These are phyloP conservation scores for Aegilops longissima DNA, from an alignment of 176 grass and related monocot species.

Conservation along the genomic window DNA sequence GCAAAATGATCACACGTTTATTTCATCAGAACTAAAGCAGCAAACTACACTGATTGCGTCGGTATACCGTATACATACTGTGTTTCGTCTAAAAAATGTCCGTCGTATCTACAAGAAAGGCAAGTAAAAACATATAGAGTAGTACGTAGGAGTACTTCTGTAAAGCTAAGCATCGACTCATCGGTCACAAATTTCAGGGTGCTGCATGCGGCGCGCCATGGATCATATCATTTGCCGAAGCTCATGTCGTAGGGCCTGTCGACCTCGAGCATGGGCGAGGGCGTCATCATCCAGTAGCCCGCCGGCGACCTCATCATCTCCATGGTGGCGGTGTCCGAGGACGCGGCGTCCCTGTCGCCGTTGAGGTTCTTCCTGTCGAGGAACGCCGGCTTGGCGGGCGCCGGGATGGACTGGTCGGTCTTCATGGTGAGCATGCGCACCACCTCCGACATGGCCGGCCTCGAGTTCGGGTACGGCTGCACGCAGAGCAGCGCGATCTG, in stretches of 20 bases:
- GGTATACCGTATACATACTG: neutral
- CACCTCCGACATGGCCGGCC: conserved; percentile 55
- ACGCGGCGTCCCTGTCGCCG: conserved; percentile 24
- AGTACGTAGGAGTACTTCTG: neutral
- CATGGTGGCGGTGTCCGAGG: conserved; percentile 22
- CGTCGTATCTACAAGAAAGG: neutral
- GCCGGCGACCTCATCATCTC: conserved; percentile 39
- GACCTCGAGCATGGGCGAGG: conserved; percentile 30
- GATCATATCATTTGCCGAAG: conserved; percentile 28
- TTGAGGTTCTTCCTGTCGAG: conserved; percentile 51
- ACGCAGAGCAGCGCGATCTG: conserved; percentile 57
- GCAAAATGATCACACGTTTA: neutral
- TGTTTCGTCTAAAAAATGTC: neutral
- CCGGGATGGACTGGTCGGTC: conserved; percentile 29
- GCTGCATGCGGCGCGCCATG: neutral
- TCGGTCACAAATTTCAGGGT: too few relatives aligned
- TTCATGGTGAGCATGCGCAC: conserved; percentile 57
- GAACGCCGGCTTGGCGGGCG: conserved; percentile 45
- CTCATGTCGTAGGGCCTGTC: conserved; percentile 59
- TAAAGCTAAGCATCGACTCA: neutral
- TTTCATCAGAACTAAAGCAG: neutral
- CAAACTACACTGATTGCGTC: neutral
- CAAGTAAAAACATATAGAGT: neutral
- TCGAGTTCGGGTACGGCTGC: conserved; percentile 34
- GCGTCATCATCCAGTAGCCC: conserved; percentile 47